A percentile compares a stretch with the other conserved stretches of the same genome.
Evolutionary conservation across 768 basidiomycete genomes (phyloP).

Genomic region (Termitomyces sp.): DNA sequence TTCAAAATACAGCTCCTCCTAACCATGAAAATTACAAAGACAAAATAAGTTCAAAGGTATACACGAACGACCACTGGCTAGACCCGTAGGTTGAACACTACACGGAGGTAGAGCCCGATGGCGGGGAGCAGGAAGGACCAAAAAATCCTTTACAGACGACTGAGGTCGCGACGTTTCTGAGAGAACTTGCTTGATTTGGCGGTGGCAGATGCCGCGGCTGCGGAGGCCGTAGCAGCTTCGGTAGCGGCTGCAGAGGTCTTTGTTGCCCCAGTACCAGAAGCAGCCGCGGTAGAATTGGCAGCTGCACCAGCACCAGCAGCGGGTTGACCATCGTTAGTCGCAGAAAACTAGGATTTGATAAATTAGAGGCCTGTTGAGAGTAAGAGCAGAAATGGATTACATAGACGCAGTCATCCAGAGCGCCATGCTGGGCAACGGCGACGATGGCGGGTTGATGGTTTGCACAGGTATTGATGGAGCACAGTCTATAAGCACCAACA

Average conservation of each 20-base stretch:
- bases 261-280: background rate
- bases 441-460: constrained; percentile 59
- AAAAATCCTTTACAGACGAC: constrained; percentile 3
- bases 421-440: constrained; percentile 56
- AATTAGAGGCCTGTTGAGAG: background rate
- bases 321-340: constrained; percentile 15
- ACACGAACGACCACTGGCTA: background rate
- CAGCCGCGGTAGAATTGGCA: constrained; percentile 9
- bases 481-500: constrained; percentile 51
- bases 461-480: constrained; percentile 48
- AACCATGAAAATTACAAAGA: constrained; percentile 14
- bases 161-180: constrained; percentile 7
- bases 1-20: constrained; percentile 13
- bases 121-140: background rate
- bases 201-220: background rate
- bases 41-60: constrained; percentile 5
- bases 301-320: constrained; percentile 6
- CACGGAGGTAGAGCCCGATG: background rate
- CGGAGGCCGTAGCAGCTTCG: constrained; percentile 5
- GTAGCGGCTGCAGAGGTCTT: constrained; percentile 2
- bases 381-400: constrained; percentile 20
- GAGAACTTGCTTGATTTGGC: background rate
- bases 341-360: constrained; percentile 25
- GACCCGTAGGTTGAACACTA: background rate
- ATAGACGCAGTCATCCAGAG: constrained; percentile 55